These are phyloP conservation scores for Isatis lusitanica DNA, from an alignment of 441 rosid genomes.

Conservation along the genomic window DNA sequence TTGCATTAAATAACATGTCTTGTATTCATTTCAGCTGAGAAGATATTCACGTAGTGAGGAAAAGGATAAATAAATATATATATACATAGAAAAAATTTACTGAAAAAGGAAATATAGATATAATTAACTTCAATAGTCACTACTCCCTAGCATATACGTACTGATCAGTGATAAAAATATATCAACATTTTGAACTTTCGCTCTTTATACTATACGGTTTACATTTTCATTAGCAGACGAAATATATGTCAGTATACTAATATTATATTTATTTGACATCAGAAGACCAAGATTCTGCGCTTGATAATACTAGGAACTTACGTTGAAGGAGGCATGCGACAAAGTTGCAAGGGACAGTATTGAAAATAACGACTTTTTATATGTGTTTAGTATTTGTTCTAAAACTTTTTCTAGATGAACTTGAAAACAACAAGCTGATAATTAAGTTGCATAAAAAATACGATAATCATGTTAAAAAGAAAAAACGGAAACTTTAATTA, in stretches of 20 bases:
- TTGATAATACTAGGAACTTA: slow-evolving; percentile 29
- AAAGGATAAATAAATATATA: background rate
- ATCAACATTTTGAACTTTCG: background rate
- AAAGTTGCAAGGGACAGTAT: slow-evolving; percentile 4
- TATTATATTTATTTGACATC: slow-evolving; percentile 4
- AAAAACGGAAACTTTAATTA: background rate
- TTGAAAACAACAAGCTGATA: background rate
- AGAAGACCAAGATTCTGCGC: slow-evolving; percentile 26
- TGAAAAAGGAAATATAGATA: background rate
- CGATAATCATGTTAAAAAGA: too few relatives aligned
- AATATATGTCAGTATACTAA: background rate
- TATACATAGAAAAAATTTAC: background rate
- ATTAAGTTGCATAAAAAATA: background rate
- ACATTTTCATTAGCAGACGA: background rate
- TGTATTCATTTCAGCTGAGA: background rate
- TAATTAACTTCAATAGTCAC: background rate
- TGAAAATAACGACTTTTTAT: slow-evolving; percentile 5
- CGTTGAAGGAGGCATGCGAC: slow-evolving; percentile 27
- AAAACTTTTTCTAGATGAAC: background rate
- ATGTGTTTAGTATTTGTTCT: background rate
- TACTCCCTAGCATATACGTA: background rate
- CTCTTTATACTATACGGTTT: background rate
- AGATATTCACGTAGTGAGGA: background rate
- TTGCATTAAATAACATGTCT: background rate
- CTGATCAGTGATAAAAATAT: background rate